A percentile compares a stretch with the other conserved stretches of the same genome.
phyloP scores from a whole-genome alignment of 805 yeast species.

The Starmerella ratchasimensis region DNA sequence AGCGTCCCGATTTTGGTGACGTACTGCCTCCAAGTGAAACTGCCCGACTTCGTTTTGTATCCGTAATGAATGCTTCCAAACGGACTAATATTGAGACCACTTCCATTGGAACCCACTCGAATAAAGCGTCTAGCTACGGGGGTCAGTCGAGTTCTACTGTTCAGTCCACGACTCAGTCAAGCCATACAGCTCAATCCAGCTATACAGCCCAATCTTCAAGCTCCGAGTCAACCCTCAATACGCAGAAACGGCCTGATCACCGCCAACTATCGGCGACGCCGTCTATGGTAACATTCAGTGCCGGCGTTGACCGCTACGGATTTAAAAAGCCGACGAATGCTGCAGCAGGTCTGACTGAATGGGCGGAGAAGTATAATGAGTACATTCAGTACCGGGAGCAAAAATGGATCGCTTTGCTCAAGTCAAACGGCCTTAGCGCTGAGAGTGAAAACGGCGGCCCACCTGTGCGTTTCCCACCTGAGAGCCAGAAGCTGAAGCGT shows the following conservation, averaged over 20 bases:
- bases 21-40: constrained; percentile 1
- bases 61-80: no score
- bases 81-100: no score
- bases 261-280: constrained; percentile 5
- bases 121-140: no score
- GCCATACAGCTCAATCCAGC: no score
- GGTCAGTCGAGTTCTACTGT: no score
- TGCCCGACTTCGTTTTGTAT: constrained; percentile 3
- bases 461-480: constrained; percentile 27
- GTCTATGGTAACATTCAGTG: constrained; percentile 12
- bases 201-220: no score
- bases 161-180: no score
- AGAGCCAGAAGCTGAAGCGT: constrained; percentile 38
- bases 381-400: constrained; percentile 50
- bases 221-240: not conserved
- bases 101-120: no score
- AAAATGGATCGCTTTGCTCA: constrained; percentile 63
- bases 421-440: constrained; percentile 47
- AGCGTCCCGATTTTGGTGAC: not conserved
- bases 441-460: constrained; percentile 28
- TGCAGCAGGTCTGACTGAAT: constrained; percentile 45
- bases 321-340: constrained; percentile 54
- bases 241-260: not conserved
- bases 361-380: constrained; percentile 60
- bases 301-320: constrained; percentile 60